Base-by-base conservation (phyloP, 345 rosid species). In the Crucihimalaya himalaica region DNA sequence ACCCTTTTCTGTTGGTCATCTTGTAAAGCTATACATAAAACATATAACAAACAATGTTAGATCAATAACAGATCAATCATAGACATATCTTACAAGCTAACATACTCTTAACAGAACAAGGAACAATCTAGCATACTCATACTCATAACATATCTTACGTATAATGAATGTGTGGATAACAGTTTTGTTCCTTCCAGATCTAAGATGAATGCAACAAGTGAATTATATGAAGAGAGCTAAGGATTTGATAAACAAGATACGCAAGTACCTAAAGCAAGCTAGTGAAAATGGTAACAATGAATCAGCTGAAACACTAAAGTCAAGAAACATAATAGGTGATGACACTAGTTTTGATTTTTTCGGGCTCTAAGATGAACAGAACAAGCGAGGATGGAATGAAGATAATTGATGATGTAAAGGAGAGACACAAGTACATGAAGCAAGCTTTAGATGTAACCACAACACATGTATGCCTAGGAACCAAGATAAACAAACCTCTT, bases 301-400 rank as follows among this genome's bases (percentile, higher is more conserved):
- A 32, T 31, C 37, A 71, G 50, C 27, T 35, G 31, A 35, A 31
- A 6, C 52, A 25, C 40, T 62, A 29, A 63, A 1, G 57, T 18
- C 66, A 74, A 16, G 66, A 55, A 34, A 47, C 65, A 31, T 18
- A 40, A 25, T 25, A 32, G 27, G 35, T 63, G 40, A 55, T 47
- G 59, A n/a, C 21, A 43, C 10, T 39, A 35, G 20, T 46, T 29
- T 18, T 53, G 70, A 34, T 34, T 63, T 34, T 25, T 66, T 62
- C 42, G 12, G 3, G 52, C n/a, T 53, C 28, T 52, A 29, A 76
- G 74, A 47, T 51, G 51, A 70, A 47, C 0, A 70, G 35, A 57
- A 46, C 35, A 46, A 29, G 47, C 16, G 29, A 67, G 23, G 23
- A 14, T 57, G n/a, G 7, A 5, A 10, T 15, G 15, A 29, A 42